Base-by-base conservation (phyloP, 225 moss, liverwort and hornwort genomes). In the Bryoerythrophyllum caledonicum region DNA sequence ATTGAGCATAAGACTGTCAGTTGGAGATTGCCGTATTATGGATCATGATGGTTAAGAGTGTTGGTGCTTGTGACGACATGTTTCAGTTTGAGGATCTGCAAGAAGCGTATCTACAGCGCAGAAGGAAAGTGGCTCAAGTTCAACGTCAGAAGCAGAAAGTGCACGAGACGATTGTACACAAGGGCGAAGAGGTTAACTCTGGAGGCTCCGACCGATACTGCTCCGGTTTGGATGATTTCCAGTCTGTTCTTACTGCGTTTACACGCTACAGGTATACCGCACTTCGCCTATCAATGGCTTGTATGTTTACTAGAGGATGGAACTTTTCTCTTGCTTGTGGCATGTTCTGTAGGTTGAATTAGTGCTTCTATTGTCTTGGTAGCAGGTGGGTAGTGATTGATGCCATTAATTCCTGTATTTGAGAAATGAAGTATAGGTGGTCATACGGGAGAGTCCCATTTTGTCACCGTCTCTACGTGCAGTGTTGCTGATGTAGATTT, bases 91-190 rank as follows among this genome's bases (percentile, higher is more conserved):
- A 99, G 60, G 97, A 93, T 75, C 78, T 99, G 69, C 91, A 94
- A 90, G 94, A 99, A 79, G 93, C 93, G 35, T 99, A 99, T 58
- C 77, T 99, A 40, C 94, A 94, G 60, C 91, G 91, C 24, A 82
- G 94, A 56, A 90, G 94, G 72, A 81, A 79, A 67, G 87, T 86
- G 61, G 91, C 84, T 44, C 84, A 87, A 49, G 63, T 64, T 32
- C 81, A 87, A 67, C 81, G 83, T 3, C 89, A 83, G 43, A 89
- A 93, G 65, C 84, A 78, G 12, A 83, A 75, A 69, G 66, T 83
- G 15, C 77, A 88, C 71, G 93, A 91, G 37, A 73, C 79, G 2
- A 74, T 80, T 27, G 59, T 67, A 48, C 83, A 81, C 52, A 78
- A 74, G 55, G 80, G 81, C 21, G 72, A 82, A 49, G 84, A 78